Evolutionary conservation across 148 eudicot species (phyloP), one percentile per base, ranked within the genome.

Genomic region (Chenopodium formosanum): DNA sequence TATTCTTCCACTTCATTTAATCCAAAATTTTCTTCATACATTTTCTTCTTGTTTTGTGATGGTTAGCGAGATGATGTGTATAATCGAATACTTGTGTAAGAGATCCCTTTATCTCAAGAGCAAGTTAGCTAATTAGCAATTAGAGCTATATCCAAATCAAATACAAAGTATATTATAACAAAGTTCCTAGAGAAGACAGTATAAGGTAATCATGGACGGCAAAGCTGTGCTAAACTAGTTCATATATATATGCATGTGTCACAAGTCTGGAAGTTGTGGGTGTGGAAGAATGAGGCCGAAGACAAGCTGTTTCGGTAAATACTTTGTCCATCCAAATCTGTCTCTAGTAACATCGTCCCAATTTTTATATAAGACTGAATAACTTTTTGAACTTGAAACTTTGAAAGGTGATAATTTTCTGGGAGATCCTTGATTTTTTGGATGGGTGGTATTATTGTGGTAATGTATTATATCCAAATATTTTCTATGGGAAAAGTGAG

Each of bases 41-140:
- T 47, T 62, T 65, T 32, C 58, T 40, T 48, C 19, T 40, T 76
- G 64, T 63, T 19, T 23, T 13, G 23, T 29, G 5, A 34, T 75
- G 50, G 27, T 67, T 4, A 58, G 34, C 3, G 17, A 46, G 46
- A 25, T 64, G 71, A 1, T 62, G 52, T 64, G 53, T 62, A 44
- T 48, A 66, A 20, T 65, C 14, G 73, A 53, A 25, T 72, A 16
- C 44, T 75, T 58, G 70, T 77, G 78, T 64, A 76, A 70, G 19
- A 70, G 25, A 27, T 75, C 58, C 22, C 13, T 48, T 22, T 44
- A 46, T 44, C 46, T 10, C 7, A 22, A 40, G 23, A 40, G 2
- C 29, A 72, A 72, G 22, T 46, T 72, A 44, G 75, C 75, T 9
- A 22, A 8, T 72, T 72, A 44, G 75, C 75, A 22, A 22, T 37